Evolutionary conservation across 2,329 filamentous ascomycete genomes (phyloP), one percentile per base, ranked within the genome.

Genomic region (Fusarium coicis): DNA sequence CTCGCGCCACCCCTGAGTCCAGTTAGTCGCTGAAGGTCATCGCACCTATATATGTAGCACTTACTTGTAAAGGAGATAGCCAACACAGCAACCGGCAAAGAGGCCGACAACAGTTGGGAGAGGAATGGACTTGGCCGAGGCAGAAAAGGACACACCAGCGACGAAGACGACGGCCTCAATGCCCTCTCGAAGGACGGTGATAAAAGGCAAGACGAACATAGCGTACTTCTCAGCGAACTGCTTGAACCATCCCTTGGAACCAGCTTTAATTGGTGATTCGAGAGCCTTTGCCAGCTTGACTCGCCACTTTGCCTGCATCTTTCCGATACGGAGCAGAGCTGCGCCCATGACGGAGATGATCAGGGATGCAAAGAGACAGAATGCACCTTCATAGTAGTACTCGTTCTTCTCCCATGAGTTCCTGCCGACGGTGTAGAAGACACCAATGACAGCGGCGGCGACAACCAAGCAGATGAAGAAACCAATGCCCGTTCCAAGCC

Each of bases 281-380:
- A 96, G 83, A 5, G 93, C 90, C 76, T 89, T 89, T 23, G 91
- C 89, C 30, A 97, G 89, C 88, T 96, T 96, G 76, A 92, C 84
- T n/a, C 91, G 89, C 95, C 94, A 97, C 83, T 96, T 96, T 70
- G 93, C 91, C 80, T 95, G 93, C 81, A 96, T 88, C 82, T 96
- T 96, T 69, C 91, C 92, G 62, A 97, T 88, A 32, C 94, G 91
- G 12, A 97, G 89, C 36, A 97, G 88, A 9, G 93, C 93, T 37
- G 91, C 92, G 34, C 94, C 94, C 85, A 97, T 92, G 69, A 94
- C 76, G 40, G 93, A 93, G 82, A 97, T 96, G 83, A 97, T 94
- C 74, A 96, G 74, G 23, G 90, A 87, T 6, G 94, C 93, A 56
- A 96, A 80, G 44, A 97, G 85, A 23, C 87, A 89, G 77, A 97